A percentile compares a stretch with the other conserved stretches of the same genome.
Conservation (phyloP, 176 grass and related monocot genomes). For the Aegilops longissima region DNA sequence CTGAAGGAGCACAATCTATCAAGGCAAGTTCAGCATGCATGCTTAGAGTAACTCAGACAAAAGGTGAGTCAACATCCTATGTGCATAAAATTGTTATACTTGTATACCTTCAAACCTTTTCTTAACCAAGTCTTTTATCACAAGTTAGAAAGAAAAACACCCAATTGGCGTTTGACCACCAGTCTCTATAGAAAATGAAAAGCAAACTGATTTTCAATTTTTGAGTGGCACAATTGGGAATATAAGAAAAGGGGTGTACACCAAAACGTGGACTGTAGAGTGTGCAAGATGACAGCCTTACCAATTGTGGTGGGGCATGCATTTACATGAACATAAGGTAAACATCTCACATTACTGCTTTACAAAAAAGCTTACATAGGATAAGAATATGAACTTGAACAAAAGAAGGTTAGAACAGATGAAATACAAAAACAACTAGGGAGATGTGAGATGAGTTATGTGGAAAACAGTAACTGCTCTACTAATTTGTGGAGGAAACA, state of each 20-base stretch:
- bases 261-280: background rate
- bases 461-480: background rate
- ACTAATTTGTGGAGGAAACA: slow-evolving; percentile 11
- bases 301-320: background rate
- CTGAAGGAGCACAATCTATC: background rate
- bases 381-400: background rate
- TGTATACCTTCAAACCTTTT: background rate
- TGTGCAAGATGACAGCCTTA: background rate
- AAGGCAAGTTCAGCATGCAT: background rate
- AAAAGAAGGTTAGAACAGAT: background rate
- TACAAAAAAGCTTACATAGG: background rate
- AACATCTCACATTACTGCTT: background rate
- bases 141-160: slow-evolving; percentile 1
- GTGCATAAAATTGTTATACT: background rate
- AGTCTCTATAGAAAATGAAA: background rate
- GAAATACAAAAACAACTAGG: background rate
- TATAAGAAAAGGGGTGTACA: background rate
- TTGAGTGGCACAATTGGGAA: background rate
- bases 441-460: slow-evolving; percentile 1
- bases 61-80: slow-evolving; percentile 28
- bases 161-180: background rate
- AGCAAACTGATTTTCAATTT: background rate
- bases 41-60: background rate
- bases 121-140: background rate
- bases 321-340: background rate